Conservation (phyloP, 2,329 filamentous ascomycete genomes). For the Exophiala mesophila region DNA sequence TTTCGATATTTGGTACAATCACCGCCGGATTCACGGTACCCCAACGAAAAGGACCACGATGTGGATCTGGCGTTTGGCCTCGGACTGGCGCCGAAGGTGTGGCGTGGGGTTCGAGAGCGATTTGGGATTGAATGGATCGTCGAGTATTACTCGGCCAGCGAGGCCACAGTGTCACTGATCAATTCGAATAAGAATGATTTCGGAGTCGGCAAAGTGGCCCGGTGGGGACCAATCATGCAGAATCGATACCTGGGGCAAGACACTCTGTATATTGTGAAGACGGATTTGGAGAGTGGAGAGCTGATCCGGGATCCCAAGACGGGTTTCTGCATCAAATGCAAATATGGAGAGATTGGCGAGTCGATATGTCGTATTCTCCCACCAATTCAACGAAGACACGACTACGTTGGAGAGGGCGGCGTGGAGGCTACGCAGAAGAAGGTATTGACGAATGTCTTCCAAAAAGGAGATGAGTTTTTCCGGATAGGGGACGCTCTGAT, state of each 20-base stretch:
- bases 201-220: slow-evolving; percentile 43
- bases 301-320: slow-evolving; percentile 57
- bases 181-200: slow-evolving; percentile 39
- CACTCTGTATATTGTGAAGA: slow-evolving; percentile 40
- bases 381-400: slow-evolving; percentile 16
- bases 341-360: slow-evolving; percentile 67
- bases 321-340: slow-evolving; percentile 58
- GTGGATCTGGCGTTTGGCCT: slow-evolving; percentile 17
- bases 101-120: slow-evolving; percentile 26
- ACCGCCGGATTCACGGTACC: slow-evolving; percentile 15
- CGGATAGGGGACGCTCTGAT: slow-evolving; percentile 73
- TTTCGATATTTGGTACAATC: slow-evolving; percentile 22
- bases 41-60: slow-evolving; percentile 15
- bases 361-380: slow-evolving; percentile 57
- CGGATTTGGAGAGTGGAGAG: slow-evolving; percentile 39
- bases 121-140: slow-evolving; percentile 44
- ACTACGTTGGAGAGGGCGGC: slow-evolving; percentile 31
- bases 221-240: slow-evolving; percentile 38
- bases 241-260: slow-evolving; percentile 32
- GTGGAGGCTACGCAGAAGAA: slow-evolving; percentile 67
- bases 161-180: slow-evolving; percentile 44
- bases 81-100: slow-evolving; percentile 15
- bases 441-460: slow-evolving; percentile 66
- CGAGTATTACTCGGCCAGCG: slow-evolving; percentile 47
- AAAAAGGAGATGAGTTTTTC: slow-evolving; percentile 74